Evolutionary conservation across 2,329 filamentous ascomycete species (phyloP).

Genomic region (Lachnellula cervina): DNA sequence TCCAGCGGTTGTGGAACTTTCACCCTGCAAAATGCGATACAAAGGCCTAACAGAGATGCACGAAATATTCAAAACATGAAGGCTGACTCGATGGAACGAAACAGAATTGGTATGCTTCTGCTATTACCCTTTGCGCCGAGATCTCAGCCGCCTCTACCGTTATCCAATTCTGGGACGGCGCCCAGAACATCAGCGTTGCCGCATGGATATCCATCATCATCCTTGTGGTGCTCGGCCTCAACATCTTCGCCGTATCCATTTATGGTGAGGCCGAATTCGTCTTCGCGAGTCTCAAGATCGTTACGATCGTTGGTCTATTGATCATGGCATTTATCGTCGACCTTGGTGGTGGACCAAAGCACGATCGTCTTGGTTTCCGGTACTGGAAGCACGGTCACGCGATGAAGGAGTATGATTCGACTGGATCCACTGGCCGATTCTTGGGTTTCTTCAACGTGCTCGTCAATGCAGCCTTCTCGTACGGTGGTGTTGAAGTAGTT

Average conservation of each 20-base stretch:
- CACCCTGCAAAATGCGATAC: too few species aligned
- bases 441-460: conserved; percentile 41
- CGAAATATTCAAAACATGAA: neutral
- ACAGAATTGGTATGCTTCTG: conserved; percentile 29
- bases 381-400: conserved; percentile 53
- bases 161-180: conserved; percentile 43
- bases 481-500: conserved; percentile 47
- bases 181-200: conserved; percentile 27
- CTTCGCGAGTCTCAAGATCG: conserved; percentile 49
- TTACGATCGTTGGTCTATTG: conserved; percentile 53
- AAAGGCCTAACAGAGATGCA: neutral
- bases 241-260: conserved; percentile 52
- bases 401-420: conserved; percentile 40
- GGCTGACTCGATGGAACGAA: conserved; percentile 2
- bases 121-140: conserved; percentile 40
- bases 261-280: conserved; percentile 59
- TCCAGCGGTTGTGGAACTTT: too few species aligned
- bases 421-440: conserved; percentile 52
- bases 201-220: conserved; percentile 41
- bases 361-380: conserved; percentile 56
- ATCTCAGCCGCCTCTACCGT: conserved; percentile 46
- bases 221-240: conserved; percentile 36
- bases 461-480: conserved; percentile 41
- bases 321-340: conserved; percentile 42
- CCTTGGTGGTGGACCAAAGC: conserved; percentile 56